phyloP scores from a whole-genome alignment of 2,329 filamentous ascomycete species.

The Lachnellula subtilissima region DNA sequence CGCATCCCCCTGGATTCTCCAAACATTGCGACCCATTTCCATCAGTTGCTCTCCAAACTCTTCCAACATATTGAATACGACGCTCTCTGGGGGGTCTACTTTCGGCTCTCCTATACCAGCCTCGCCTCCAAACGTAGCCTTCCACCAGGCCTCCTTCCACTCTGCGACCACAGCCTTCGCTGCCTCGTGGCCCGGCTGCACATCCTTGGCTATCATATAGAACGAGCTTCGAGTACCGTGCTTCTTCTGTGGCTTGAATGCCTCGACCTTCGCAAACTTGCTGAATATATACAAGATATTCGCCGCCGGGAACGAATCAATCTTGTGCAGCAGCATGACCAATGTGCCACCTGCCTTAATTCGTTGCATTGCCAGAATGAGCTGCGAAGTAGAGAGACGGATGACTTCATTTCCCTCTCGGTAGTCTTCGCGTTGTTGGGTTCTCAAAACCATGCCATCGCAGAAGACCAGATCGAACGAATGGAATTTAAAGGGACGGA shows the following conservation, averaged over 20 bases:
- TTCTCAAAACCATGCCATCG: constrained; percentile 25
- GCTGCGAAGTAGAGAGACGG: constrained; percentile 18
- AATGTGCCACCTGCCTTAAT: constrained; percentile 18
- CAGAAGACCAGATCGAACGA: constrained; percentile 27
- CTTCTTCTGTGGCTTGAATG: constrained; percentile 23
- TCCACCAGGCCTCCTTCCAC: constrained; percentile 22
- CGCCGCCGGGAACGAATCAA: constrained; percentile 18
- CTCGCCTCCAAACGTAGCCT: constrained; percentile 20
- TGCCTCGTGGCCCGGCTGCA: constrained; percentile 9
- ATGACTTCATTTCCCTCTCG: constrained; percentile 14
- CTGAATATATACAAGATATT: constrained; percentile 20
- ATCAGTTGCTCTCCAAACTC: constrained; percentile 16
- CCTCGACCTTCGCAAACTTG: constrained; percentile 19
- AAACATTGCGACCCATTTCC: constrained; percentile 15
- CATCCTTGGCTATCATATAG: constrained; percentile 25
- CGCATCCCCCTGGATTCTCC: constrained; percentile 21
- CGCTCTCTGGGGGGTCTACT: constrained; percentile 5
- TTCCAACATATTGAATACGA: constrained; percentile 11
- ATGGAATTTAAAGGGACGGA: constrained; percentile 18
- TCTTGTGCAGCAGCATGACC: constrained; percentile 24
- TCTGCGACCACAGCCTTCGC: constrained; percentile 12
- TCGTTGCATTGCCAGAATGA: constrained; percentile 23
- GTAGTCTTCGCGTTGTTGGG: constrained; percentile 19
- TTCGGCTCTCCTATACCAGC: constrained; percentile 7
- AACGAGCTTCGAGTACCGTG: constrained; percentile 22